phyloP scores from a whole-genome alignment of 2,329 filamentous ascomycete genomes.

The Pseudogymnoascus sp. region DNA sequence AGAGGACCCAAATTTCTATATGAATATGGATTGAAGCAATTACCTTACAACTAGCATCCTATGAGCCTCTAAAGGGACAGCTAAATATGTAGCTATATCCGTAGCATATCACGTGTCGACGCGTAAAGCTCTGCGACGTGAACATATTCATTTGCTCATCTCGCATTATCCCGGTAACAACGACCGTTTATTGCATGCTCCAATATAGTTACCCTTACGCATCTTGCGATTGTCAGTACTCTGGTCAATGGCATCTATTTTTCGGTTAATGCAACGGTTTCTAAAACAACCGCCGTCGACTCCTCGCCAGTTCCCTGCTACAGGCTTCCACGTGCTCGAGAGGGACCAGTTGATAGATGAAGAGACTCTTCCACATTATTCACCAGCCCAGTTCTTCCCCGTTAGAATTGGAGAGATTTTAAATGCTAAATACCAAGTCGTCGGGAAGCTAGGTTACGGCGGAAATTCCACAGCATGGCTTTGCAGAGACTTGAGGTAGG shows the following conservation, averaged over 20 bases:
- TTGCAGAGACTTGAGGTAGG: constrained; percentile 16
- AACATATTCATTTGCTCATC: background rate
- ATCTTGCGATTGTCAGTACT: background rate
- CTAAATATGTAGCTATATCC: background rate
- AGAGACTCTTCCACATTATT: background rate
- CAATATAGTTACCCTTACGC: background rate
- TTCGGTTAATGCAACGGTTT: too few species aligned
- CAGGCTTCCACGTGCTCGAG: background rate
- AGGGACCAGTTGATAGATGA: background rate
- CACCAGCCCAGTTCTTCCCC: constrained; percentile 12
- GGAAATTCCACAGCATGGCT: constrained; percentile 19
- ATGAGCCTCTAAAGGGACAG: background rate
- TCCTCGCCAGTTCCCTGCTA: background rate
- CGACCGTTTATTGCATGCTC: too few species aligned
- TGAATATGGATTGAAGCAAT: background rate
- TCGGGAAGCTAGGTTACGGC: constrained; percentile 18
- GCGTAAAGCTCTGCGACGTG: background rate
- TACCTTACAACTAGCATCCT: background rate
- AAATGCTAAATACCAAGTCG: constrained; percentile 17
- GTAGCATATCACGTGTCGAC: background rate
- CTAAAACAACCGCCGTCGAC: too few species aligned
- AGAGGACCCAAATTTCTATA: background rate
- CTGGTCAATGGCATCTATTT: background rate
- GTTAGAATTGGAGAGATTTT: constrained; percentile 16
- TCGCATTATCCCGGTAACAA: background rate